phyloP scores from a whole-genome alignment of 2,329 filamentous ascomycete genomes.

The Ambrosiella beaveri region DNA sequence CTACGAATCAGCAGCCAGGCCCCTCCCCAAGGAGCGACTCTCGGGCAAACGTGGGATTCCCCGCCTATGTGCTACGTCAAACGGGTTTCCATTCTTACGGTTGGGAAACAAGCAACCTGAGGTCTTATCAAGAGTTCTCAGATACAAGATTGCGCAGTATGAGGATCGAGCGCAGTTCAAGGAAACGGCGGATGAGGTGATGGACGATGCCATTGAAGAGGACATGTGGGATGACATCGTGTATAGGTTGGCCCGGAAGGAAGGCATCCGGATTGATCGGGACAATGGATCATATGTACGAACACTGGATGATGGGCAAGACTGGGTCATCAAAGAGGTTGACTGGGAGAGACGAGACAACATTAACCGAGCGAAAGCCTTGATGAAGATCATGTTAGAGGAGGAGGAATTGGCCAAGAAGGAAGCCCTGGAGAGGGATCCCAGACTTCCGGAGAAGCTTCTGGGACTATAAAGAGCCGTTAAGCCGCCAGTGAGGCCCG shows the following conservation, averaged over 20 bases:
- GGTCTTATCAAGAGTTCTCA: conserved; percentile 39
- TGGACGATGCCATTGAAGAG: conserved; percentile 21
- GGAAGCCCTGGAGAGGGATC: conserved; percentile 14
- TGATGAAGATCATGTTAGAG: conserved; percentile 24
- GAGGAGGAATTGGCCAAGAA: conserved; percentile 23
- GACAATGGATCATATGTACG: not conserved
- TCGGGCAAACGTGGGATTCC: conserved; percentile 38
- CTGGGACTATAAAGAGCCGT: not conserved
- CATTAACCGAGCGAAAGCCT: conserved; percentile 24
- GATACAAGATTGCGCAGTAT: conserved; percentile 29
- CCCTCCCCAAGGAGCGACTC: conserved; percentile 32
- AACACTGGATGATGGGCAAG: conserved; percentile 22
- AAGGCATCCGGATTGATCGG: not conserved
- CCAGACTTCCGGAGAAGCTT: conserved; percentile 5
- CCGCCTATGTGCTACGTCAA: conserved; percentile 32
- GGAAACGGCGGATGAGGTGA: conserved; percentile 23
- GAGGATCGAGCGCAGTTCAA: conserved; percentile 23
- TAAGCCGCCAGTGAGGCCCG: not conserved
- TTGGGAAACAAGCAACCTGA: conserved; percentile 46
- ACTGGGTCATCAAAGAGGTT: conserved; percentile 28
- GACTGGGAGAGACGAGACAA: conserved; percentile 22
- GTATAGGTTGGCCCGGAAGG: conserved; percentile 15
- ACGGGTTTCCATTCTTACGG: conserved; percentile 46
- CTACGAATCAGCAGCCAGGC: conserved; percentile 31
- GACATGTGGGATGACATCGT: conserved; percentile 33